Percentiles rank a stretch among this genome's conserved stretches.
Conservation (phyloP, 2,329 filamentous ascomycete species). For the Tolypocladium tundrense region DNA sequence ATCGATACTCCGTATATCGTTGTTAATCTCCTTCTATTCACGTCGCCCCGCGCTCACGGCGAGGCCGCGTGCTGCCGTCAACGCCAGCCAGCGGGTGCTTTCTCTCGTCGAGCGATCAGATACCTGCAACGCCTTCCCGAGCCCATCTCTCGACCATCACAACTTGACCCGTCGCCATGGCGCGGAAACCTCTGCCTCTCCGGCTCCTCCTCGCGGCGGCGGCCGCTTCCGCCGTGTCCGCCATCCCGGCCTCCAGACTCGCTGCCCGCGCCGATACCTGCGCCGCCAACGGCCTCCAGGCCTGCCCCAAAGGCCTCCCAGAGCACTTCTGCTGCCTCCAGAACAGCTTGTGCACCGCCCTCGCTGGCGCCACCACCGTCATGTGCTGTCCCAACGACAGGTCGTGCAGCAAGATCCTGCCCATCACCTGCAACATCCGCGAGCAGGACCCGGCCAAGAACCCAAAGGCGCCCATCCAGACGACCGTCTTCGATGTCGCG, state of each 20-base stretch:
- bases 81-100: neutral
- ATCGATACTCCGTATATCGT: neutral
- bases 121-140: neutral
- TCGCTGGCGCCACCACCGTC: conserved; percentile 56
- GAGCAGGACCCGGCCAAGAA: conserved; percentile 49
- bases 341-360: conserved; percentile 42
- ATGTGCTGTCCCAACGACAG: conserved; percentile 56
- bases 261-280: conserved; percentile 40
- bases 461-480: conserved; percentile 54
- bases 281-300: conserved; percentile 34
- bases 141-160: neutral
- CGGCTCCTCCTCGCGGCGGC: conserved; percentile 4
- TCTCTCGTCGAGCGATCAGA: neutral
- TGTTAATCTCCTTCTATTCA: neutral
- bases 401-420: conserved; percentile 49
- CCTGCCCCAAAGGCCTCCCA: conserved; percentile 48
- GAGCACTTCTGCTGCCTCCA: conserved; percentile 56
- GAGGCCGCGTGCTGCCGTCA: neutral
- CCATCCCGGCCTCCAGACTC: conserved; percentile 15
- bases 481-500: conserved; percentile 46
- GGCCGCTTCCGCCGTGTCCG: neutral
- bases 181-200: neutral
- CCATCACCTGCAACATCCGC: conserved; percentile 53
- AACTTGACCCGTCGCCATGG: neutral
- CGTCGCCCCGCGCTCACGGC: neutral